These are phyloP conservation scores for Tricholoma saponaceum DNA, from an alignment of 768 basidiomycete species.

Conservation along the genomic window DNA sequence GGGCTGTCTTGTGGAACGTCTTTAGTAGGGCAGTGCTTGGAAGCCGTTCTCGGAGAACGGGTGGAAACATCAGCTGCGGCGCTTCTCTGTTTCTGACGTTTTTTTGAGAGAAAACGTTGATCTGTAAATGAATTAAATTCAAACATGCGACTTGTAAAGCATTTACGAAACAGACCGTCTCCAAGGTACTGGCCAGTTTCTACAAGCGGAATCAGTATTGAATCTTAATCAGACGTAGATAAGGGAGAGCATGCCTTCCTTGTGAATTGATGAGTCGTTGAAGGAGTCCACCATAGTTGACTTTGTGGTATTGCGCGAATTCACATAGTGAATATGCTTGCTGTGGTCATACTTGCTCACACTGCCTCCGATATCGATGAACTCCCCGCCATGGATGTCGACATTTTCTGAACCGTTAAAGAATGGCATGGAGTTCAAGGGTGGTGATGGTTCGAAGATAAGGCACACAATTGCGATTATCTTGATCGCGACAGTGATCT, in stretches of 20 bases:
- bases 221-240: neutral
- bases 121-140: neutral
- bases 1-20: neutral
- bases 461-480: neutral
- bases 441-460: neutral
- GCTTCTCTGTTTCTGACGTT: neutral
- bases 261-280: neutral
- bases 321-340: neutral
- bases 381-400: neutral
- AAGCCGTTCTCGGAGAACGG: neutral
- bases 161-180: neutral
- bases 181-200: neutral
- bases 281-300: neutral
- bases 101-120: neutral
- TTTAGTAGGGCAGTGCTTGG: neutral
- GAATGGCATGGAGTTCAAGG: conserved; percentile 4
- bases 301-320: neutral
- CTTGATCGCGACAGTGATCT: too few relatives aligned
- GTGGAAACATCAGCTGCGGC: neutral
- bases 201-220: neutral
- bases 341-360: neutral
- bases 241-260: neutral
- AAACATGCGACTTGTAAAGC: neutral
- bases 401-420: neutral
- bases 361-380: neutral